Conservation (phyloP, 1,284 basidiomycete genomes). For the Irpex sp. region DNA sequence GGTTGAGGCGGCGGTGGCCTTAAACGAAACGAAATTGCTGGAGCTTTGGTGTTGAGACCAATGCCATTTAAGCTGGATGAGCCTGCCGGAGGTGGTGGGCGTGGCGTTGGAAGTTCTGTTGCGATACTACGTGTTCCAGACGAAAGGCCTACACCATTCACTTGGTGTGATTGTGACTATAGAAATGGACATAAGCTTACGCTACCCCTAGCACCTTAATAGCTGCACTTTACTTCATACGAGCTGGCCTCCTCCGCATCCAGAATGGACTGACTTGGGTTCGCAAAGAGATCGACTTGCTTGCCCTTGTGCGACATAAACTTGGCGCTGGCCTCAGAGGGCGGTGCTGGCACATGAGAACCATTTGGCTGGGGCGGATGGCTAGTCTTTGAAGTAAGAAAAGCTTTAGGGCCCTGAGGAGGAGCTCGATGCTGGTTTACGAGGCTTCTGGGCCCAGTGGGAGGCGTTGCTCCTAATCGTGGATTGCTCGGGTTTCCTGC, state of each 20-base stretch:
- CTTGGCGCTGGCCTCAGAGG: constrained; percentile 26
- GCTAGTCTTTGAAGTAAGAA: constrained; percentile 24
- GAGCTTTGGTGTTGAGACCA: constrained; percentile 21
- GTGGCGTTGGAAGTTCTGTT: constrained; percentile 8
- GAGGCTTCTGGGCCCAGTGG: constrained; percentile 58
- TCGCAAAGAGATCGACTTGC: constrained; percentile 26
- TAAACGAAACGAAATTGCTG: constrained; percentile 27
- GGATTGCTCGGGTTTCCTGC: constrained; percentile 20
- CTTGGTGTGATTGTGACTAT: constrained; percentile 21
- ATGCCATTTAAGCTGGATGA: constrained; percentile 13
- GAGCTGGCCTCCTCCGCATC: constrained; percentile 8
- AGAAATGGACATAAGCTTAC: constrained; percentile 22
- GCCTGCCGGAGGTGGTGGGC: constrained; percentile 3
- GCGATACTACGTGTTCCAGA: constrained; percentile 10
- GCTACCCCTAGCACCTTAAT: constrained; percentile 13
- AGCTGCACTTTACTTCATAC: constrained; percentile 22
- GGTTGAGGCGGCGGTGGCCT: constrained; percentile 22
- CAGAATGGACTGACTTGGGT: constrained; percentile 7
- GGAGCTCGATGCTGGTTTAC: constrained; percentile 22
- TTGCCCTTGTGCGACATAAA: constrained; percentile 29
- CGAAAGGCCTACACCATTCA: constrained; percentile 24
- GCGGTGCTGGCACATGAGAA: constrained; percentile 24
- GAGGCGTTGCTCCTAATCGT: constrained; percentile 46
- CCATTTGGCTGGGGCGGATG: constrained; percentile 18
- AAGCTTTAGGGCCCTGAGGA: constrained; percentile 12